Evolutionary conservation across 1,284 basidiomycete genomes (phyloP).

Genomic region (Cystobasidium pallidum): DNA sequence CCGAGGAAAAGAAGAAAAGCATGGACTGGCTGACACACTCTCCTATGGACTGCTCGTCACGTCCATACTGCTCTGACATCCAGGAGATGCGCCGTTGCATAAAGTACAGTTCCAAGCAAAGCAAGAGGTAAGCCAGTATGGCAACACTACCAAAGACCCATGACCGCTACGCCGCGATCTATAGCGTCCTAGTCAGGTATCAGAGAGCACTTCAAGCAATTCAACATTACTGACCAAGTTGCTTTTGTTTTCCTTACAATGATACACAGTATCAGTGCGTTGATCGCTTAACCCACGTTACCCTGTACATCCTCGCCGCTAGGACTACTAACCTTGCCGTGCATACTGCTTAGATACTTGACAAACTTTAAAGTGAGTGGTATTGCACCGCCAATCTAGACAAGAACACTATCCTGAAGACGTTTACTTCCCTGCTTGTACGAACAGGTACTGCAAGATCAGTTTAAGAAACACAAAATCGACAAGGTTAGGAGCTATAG

Average conservation of each 20-base stretch:
- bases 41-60: background rate
- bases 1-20: background rate
- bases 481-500: slow-evolving; percentile 72
- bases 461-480: slow-evolving; percentile 84
- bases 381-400: slow-evolving; percentile 44
- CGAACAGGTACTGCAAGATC: slow-evolving; percentile 58
- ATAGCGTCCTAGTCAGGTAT: too few relatives aligned
- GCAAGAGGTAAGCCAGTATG: slow-evolving; percentile 28
- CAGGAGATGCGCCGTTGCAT: slow-evolving; percentile 27
- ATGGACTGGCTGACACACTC: background rate
- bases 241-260: background rate
- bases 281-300: background rate
- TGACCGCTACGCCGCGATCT: too few relatives aligned
- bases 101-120: slow-evolving; percentile 45
- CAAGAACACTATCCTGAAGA: background rate
- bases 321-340: background rate
- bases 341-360: slow-evolving; percentile 65
- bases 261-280: slow-evolving; percentile 38
- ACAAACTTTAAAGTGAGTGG: slow-evolving; percentile 95
- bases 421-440: background rate
- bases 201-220: too few relatives aligned
- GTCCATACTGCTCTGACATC: background rate
- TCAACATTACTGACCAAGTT: too few relatives aligned
- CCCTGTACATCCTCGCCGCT: background rate
- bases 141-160: too few relatives aligned